These are phyloP conservation scores for Coemansia sp. DNA, from an alignment of 192 early-diverging fungal genomes.

Conservation along the genomic window DNA sequence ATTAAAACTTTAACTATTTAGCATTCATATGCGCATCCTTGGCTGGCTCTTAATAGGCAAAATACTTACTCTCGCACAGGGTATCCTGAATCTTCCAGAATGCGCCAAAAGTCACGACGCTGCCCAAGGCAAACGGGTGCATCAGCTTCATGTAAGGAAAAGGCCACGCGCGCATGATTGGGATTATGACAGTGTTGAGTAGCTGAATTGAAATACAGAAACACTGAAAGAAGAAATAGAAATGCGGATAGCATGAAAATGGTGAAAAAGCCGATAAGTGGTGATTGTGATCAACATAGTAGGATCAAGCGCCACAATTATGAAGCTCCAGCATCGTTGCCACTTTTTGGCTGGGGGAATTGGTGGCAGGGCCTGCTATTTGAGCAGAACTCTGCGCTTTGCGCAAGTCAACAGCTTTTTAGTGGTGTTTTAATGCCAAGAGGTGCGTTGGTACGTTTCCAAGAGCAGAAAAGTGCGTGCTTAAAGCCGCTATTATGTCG, in stretches of 20 bases:
- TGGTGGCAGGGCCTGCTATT: too few relatives aligned
- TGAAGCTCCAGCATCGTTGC: background rate
- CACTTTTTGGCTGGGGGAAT: background rate
- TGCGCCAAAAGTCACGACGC: slow-evolving; percentile 30
- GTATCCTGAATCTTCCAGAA: slow-evolving; percentile 51
- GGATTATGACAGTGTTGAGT: background rate
- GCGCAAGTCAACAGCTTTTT: too few relatives aligned
- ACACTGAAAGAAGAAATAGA: background rate
- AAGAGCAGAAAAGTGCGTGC: too few relatives aligned
- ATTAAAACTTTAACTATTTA: background rate
- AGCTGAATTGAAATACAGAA: slow-evolving; percentile 4
- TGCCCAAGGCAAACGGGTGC: slow-evolving; percentile 55
- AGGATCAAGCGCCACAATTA: background rate
- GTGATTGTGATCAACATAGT: slow-evolving; percentile 4
- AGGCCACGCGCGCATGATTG: slow-evolving; percentile 51
- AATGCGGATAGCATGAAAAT: background rate
- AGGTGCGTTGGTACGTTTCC: too few relatives aligned
- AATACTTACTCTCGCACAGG: slow-evolving; percentile 51
- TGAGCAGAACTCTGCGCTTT: too few relatives aligned
- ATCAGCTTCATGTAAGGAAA: slow-evolving; percentile 56
- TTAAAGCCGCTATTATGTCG: too few relatives aligned
- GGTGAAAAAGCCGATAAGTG: slow-evolving; percentile 1
- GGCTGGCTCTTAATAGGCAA: background rate
- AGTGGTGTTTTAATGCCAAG: too few relatives aligned
- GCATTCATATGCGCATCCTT: background rate